A percentile compares a stretch with the other conserved stretches of the same genome.
Evolutionary conservation across 306 rosid species (phyloP).

Genomic region (Crotalaria pallida): DNA sequence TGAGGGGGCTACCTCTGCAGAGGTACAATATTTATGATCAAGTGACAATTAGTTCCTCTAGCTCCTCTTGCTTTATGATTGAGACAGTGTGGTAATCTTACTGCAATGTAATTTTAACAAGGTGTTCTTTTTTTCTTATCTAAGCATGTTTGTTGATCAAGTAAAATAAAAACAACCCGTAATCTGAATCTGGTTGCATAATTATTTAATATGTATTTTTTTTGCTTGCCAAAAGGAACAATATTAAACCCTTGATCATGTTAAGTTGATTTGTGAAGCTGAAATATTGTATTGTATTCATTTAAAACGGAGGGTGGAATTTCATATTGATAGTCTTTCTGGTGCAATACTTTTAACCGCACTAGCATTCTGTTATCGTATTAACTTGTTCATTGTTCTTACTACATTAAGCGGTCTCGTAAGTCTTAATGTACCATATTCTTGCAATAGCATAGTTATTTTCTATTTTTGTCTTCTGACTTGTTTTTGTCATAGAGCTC

Average conservation of each 20-base stretch:
- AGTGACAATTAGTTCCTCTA: background rate
- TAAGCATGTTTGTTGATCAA: background rate
- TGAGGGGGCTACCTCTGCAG: constrained; percentile 69
- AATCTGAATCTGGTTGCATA: constrained; percentile 2
- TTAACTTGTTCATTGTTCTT: background rate
- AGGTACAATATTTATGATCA: constrained; percentile 45
- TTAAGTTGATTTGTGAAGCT: background rate
- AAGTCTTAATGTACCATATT: background rate
- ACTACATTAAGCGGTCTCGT: background rate
- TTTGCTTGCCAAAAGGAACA: background rate
- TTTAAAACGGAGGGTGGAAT: background rate
- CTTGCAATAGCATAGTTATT: background rate
- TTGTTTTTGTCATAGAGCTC: background rate
- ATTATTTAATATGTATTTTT: background rate
- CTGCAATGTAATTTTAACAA: background rate
- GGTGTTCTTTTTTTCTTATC: background rate
- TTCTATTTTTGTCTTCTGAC: constrained; percentile 1
- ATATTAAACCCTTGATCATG: background rate
- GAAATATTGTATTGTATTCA: background rate
- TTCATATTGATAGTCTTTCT: constrained; percentile 1
- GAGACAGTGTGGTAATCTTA: background rate
- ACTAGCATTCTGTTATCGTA: background rate
- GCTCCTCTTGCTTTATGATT: background rate
- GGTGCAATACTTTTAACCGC: background rate
- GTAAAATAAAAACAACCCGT: background rate